Conservation (phyloP, 2,329 filamentous ascomycete genomes). For the Dothistroma septosporum region DNA sequence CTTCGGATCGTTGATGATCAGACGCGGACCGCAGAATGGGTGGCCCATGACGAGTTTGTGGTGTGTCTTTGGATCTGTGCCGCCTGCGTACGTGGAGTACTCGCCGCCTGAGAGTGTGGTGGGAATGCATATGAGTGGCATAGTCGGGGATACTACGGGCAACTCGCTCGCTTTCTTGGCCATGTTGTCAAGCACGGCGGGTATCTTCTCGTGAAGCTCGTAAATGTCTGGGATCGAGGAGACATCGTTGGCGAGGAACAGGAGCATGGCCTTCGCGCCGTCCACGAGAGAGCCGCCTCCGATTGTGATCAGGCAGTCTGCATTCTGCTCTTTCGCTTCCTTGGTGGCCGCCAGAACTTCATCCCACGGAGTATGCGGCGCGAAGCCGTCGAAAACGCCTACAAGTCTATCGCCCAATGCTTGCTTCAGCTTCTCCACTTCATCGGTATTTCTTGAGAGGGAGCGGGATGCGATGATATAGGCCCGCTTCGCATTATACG, state of each 20-base stretch:
- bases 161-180: not conserved
- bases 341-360: conserved; percentile 51
- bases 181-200: not conserved
- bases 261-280: conserved; percentile 50
- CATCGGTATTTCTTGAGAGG: conserved; percentile 46
- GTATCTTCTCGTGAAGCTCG: conserved; percentile 6
- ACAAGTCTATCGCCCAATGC: conserved; percentile 44
- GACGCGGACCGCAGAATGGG: conserved; percentile 39
- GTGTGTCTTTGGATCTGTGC: conserved; percentile 30
- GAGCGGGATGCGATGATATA: conserved; percentile 53
- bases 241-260: conserved; percentile 29
- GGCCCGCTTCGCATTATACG: conserved; percentile 45
- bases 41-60: conserved; percentile 18
- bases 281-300: too few species aligned
- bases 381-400: conserved; percentile 50
- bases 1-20: conserved; percentile 55
- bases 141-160: not conserved
- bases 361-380: conserved; percentile 52
- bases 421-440: conserved; percentile 40
- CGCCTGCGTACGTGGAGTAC: conserved; percentile 40
- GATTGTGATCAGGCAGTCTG: too few species aligned
- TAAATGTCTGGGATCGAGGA: conserved; percentile 14
- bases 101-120: conserved; percentile 17
- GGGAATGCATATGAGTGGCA: conserved; percentile 16
- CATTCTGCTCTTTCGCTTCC: too few species aligned